Evolutionary conservation across 2,329 filamentous ascomycete genomes (phyloP).

Genomic region (Coniochaeta sp.): DNA sequence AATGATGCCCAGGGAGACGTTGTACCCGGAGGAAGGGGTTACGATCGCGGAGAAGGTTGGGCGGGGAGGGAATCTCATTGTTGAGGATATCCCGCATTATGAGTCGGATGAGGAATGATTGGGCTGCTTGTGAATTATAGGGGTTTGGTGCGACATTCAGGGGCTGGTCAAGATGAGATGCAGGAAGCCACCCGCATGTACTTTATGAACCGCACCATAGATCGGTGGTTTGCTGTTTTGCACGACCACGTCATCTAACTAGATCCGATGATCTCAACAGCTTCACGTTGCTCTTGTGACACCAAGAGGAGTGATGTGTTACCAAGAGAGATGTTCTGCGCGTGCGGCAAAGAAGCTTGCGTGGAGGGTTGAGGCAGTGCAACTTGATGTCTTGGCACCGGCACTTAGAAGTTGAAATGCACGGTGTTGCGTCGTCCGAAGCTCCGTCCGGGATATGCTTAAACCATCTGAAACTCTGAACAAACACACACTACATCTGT

Average conservation of each 20-base stretch:
- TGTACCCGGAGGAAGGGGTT: constrained; percentile 58
- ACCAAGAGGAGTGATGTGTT: no score
- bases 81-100: constrained; percentile 52
- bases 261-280: no score
- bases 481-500: no score
- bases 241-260: not conserved
- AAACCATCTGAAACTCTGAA: no score
- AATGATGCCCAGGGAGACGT: constrained; percentile 77
- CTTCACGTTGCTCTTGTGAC: no score
- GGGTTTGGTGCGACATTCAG: no score
- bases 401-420: not conserved
- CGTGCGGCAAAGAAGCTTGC: constrained; percentile 7
- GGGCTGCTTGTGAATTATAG: not conserved
- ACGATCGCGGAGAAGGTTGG: constrained; percentile 70
- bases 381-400: constrained; percentile 5
- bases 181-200: not conserved
- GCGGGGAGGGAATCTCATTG: constrained; percentile 78
- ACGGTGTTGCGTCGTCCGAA: no score
- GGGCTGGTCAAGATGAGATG: no score
- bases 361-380: constrained; percentile 12
- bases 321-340: not conserved
- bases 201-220: no score
- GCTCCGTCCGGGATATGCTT: no score
- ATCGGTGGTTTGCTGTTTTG: no score
- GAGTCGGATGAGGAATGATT: constrained; percentile 25